Percentiles rank a stretch among this genome's conserved stretches.
Conservation (phyloP, 139 green algal genomes). For the Closterium sp. region DNA sequence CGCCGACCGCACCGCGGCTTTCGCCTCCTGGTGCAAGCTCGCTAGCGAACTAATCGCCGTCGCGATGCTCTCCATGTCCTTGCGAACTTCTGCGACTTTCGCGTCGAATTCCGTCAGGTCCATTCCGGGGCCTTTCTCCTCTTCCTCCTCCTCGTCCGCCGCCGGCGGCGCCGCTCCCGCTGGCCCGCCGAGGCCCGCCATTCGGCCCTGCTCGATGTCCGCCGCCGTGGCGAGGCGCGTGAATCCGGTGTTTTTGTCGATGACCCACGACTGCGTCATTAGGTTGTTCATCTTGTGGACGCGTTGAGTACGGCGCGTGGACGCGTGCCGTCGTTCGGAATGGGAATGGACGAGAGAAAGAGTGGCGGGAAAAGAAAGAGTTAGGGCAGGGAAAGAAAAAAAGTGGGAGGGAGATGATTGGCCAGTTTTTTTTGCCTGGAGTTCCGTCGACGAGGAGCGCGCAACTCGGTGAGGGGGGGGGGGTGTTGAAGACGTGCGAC, state of each 20-base stretch:
- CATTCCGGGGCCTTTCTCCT: not conserved
- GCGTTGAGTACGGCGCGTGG: not conserved
- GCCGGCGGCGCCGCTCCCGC: not conserved
- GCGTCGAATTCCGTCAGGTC: not conserved
- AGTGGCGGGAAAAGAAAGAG: not conserved
- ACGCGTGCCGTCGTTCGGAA: not conserved
- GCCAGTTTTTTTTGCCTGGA: not conserved
- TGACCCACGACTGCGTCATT: not conserved
- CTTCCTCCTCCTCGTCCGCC: not conserved
- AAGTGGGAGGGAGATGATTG: not conserved
- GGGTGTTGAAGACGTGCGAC: no score
- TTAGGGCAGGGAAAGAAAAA: no score
- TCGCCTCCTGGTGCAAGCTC: not conserved
- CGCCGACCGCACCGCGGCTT: not conserved
- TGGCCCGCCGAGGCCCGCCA: not conserved
- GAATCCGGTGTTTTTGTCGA: not conserved
- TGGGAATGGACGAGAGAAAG: not conserved
- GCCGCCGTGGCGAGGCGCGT: not conserved
- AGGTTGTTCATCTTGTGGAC: slow-evolving; percentile 3
- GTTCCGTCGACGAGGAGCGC: not conserved
- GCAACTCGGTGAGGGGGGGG: not conserved
- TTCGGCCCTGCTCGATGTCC: not conserved
- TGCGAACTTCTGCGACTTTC: not conserved
- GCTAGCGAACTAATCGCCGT: not conserved
- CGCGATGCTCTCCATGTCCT: not conserved